phyloP scores from a whole-genome alignment of 169 alveolate species.

The Eimeria nieschulzi region DNA sequence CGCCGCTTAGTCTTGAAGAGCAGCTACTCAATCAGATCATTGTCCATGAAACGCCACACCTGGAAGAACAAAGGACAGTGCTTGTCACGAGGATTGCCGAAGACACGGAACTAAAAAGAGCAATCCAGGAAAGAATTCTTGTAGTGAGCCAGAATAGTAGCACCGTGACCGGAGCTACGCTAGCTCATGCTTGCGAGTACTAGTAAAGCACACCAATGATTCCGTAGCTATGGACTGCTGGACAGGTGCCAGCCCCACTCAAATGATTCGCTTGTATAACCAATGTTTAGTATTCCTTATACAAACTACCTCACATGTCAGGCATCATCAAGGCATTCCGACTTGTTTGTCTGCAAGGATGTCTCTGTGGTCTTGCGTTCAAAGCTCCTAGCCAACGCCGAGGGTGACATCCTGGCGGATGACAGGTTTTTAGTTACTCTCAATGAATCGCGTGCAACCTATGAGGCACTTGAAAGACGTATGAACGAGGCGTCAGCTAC shows the following conservation, averaged over 20 bases:
- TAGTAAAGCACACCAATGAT: too few species aligned
- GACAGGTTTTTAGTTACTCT: slow-evolving; percentile 41
- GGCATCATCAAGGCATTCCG: too few species aligned
- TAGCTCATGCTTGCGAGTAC: too few species aligned
- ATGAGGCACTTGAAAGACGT: slow-evolving; percentile 86
- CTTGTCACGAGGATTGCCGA: slow-evolving; percentile 89
- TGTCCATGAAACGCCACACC: slow-evolving; percentile 91
- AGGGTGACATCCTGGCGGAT: slow-evolving; percentile 59
- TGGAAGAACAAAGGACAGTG: slow-evolving; percentile 89
- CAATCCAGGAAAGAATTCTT: slow-evolving; percentile 90
- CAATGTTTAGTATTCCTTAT: too few species aligned
- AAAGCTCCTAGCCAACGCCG: slow-evolving; percentile 71
- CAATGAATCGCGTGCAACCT: slow-evolving; percentile 32
- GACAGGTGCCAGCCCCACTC: too few species aligned
- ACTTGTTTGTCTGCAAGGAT: too few species aligned
- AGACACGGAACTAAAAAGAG: slow-evolving; percentile 87
- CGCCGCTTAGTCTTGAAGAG: slow-evolving; percentile 94
- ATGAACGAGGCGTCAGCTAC: slow-evolving; percentile 87
- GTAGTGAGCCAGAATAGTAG: slow-evolving; percentile 73
- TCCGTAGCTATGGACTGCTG: too few species aligned
- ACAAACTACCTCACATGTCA: too few species aligned
- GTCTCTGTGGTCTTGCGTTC: slow-evolving; percentile 2
- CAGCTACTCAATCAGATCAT: slow-evolving; percentile 93
- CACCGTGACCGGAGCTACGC: too few species aligned
- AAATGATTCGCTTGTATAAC: too few species aligned